phyloP scores from a whole-genome alignment of 768 basidiomycete genomes.

The Trametes elegans region DNA sequence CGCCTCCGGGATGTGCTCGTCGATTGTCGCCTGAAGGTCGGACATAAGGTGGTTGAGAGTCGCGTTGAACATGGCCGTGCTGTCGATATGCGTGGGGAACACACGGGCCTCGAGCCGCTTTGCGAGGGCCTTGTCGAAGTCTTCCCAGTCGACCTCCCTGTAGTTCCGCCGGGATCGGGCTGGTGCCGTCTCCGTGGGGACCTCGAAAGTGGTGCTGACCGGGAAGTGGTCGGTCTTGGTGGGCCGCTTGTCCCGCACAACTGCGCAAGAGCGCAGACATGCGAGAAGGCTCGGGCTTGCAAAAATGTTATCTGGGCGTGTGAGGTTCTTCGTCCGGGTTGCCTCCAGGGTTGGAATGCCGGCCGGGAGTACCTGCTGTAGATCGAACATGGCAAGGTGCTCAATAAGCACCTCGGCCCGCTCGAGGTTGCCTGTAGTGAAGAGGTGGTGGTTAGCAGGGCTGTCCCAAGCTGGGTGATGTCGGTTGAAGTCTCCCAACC shows the following conservation, averaged over 20 bases:
- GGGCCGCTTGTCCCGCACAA: constrained; percentile 8
- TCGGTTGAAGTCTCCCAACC: too few species aligned
- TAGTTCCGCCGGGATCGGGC: too few species aligned
- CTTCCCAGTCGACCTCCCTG: constrained; percentile 31
- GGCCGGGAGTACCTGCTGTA: constrained; percentile 36
- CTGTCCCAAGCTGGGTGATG: too few species aligned
- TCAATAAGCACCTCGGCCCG: constrained; percentile 29
- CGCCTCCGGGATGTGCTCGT: too few species aligned
- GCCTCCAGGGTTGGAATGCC: constrained; percentile 39
- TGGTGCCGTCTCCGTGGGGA: too few species aligned
- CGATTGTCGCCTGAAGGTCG: constrained; percentile 21
- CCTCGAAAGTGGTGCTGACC: too few species aligned
- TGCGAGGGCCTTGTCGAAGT: constrained; percentile 25
- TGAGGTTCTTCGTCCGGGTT: constrained; percentile 37
- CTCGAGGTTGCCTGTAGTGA: constrained; percentile 29
- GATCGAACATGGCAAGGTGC: constrained; percentile 22
- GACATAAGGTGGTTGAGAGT: constrained; percentile 1
- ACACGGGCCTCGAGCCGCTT: background rate
- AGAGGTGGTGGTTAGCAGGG: constrained; percentile 32
- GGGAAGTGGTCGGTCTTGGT: too few species aligned
- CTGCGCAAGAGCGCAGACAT: constrained; percentile 30
- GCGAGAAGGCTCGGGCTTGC: constrained; percentile 19
- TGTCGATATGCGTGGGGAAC: background rate
- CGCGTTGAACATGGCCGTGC: constrained; percentile 12
- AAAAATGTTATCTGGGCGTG: constrained; percentile 46